A percentile compares a stretch with the other conserved stretches of the same genome.
Evolutionary conservation across 192 early-diverging fungal genomes (phyloP).

Genomic region (Backusella westeae): DNA sequence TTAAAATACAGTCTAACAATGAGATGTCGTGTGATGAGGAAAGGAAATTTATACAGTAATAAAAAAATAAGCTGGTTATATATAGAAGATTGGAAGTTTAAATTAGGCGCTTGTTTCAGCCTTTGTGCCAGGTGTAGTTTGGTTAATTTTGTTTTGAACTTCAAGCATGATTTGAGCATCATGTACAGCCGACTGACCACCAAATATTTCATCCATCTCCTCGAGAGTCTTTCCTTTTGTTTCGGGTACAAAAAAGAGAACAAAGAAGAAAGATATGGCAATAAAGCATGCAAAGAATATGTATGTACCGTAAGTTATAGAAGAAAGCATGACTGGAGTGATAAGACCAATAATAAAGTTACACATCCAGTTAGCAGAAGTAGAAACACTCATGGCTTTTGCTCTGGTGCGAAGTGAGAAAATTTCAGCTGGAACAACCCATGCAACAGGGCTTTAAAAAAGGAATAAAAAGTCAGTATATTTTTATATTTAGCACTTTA

Average conservation of each 20-base stretch:
- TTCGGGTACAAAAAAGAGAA: constrained; percentile 64
- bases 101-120: background rate
- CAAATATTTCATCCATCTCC: constrained; percentile 76
- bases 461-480: background rate
- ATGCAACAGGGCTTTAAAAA: constrained; percentile 54
- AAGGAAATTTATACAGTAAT: background rate
- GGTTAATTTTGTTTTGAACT: constrained; percentile 14
- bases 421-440: constrained; percentile 67
- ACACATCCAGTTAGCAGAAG: constrained; percentile 80
- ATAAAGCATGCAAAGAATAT: constrained; percentile 60
- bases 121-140: background rate
- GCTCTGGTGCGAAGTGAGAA: constrained; percentile 73
- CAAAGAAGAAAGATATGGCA: constrained; percentile 45
- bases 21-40: background rate
- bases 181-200: constrained; percentile 24
- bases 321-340: constrained; percentile 61
- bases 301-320: constrained; percentile 50
- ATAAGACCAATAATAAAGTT: constrained; percentile 70
- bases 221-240: constrained; percentile 61
- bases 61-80: background rate
- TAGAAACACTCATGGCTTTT: constrained; percentile 71
- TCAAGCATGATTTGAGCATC: constrained; percentile 24
- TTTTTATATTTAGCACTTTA: background rate
- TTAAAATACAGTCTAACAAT: background rate
- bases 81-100: background rate